Percentiles rank a stretch among this genome's conserved stretches.
Conservation (phyloP, 2,329 filamentous ascomycete species). For the Diaporthe australafricana region DNA sequence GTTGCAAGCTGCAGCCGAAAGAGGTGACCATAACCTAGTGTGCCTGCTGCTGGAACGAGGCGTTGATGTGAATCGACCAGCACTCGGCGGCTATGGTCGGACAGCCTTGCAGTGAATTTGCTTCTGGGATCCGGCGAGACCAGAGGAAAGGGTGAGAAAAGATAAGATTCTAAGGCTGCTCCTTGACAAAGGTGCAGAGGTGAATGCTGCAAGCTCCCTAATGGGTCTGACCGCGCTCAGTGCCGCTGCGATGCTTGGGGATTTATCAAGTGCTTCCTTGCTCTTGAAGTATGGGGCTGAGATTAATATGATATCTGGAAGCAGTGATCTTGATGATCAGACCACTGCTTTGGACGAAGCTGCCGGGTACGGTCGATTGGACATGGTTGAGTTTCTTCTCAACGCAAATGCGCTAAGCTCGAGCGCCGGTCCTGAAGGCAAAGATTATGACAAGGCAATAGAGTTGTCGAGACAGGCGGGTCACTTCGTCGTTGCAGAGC, state of each 20-base stretch:
- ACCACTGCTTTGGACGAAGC: neutral
- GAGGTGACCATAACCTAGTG: neutral
- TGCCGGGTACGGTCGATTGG: neutral
- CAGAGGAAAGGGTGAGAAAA: neutral
- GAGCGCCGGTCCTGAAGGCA: neutral
- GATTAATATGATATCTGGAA: neutral
- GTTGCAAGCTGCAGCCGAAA: conserved; percentile 10
- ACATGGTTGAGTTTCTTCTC: conserved; percentile 27
- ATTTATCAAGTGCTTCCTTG: neutral
- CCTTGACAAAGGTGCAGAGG: neutral
- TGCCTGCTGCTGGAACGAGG: neutral
- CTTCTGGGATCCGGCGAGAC: neutral
- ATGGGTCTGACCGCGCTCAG: neutral
- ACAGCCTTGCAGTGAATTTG: conserved; percentile 12
- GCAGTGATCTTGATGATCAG: neutral
- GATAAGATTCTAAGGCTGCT: neutral
- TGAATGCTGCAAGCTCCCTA: neutral
- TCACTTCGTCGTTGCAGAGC: neutral
- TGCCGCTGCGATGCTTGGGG: neutral
- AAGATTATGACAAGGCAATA: conserved; percentile 25
- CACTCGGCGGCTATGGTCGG: rapidly evolving
- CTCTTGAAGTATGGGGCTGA: conserved; percentile 10
- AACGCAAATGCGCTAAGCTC: conserved; percentile 18
- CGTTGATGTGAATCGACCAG: neutral
- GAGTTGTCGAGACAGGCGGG: rapidly evolving